These are phyloP conservation scores for Xerocomellus chrysenteron DNA, from an alignment of 768 basidiomycete species.

Conservation along the genomic window DNA sequence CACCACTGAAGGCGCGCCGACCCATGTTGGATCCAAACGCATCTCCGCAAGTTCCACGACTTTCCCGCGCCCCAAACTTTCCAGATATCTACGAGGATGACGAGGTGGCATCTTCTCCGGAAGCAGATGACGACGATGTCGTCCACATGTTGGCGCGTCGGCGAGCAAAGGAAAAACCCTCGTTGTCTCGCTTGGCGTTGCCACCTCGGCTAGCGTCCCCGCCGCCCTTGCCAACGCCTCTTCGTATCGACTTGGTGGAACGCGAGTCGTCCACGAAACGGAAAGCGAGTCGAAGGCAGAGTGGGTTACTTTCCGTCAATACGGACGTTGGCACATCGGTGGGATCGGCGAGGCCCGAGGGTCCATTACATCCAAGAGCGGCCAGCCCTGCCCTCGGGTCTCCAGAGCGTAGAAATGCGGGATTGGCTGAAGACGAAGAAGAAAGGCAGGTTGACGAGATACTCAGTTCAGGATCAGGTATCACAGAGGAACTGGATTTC, in stretches of 20 bases:
- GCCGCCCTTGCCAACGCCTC: constrained; percentile 34
- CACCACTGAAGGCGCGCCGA: constrained; percentile 51
- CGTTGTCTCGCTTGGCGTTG: constrained; percentile 48
- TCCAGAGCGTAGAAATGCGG: constrained; percentile 54
- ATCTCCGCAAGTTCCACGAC: constrained; percentile 52
- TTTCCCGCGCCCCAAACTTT: constrained; percentile 64
- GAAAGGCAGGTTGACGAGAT: constrained; percentile 42
- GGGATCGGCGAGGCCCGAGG: constrained; percentile 30
- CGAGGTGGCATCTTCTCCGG: constrained; percentile 45
- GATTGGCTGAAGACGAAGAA: constrained; percentile 55
- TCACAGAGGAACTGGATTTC: constrained; percentile 17
- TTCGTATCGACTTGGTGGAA: constrained; percentile 36
- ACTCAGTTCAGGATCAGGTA: constrained; percentile 13
- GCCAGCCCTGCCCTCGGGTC: constrained; percentile 71
- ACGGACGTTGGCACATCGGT: constrained; percentile 27
- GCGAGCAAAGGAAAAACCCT: constrained; percentile 48
- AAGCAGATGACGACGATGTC: constrained; percentile 42
- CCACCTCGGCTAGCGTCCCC: constrained; percentile 45
- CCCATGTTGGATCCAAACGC: constrained; percentile 41
- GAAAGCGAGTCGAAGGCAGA: constrained; percentile 37
- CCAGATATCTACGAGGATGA: constrained; percentile 71
- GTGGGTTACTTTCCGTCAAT: constrained; percentile 53
- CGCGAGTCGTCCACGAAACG: constrained; percentile 32
- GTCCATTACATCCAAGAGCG: constrained; percentile 49
- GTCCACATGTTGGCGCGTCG: constrained; percentile 39